A percentile compares a stretch with the other conserved stretches of the same genome.
phyloP scores from a whole-genome alignment of 805 yeast species.

The Wickerhamiella sorbophila region DNA sequence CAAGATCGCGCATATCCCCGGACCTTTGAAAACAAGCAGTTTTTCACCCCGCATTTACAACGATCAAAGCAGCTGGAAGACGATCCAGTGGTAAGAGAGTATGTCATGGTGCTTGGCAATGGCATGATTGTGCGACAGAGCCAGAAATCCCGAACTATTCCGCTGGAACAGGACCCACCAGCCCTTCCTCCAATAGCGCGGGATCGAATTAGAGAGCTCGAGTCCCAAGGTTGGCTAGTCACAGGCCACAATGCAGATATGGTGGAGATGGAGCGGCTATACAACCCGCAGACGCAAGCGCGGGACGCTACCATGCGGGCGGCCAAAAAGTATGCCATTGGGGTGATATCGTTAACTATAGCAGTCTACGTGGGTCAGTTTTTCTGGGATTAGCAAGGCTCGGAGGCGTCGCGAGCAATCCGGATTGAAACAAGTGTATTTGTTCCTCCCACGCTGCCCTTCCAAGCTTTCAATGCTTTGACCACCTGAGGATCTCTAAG shows the following conservation, averaged over 20 bases:
- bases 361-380: conserved; percentile 11
- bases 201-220: conserved; percentile 30
- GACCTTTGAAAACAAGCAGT: conserved; percentile 28
- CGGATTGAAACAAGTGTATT: conserved; percentile 10
- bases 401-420: conserved; percentile 8
- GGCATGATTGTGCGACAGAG: conserved; percentile 3
- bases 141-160: conserved; percentile 4
- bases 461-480: conserved; percentile 53
- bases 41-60: conserved; percentile 32
- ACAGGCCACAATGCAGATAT: conserved; percentile 31
- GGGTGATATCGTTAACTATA: conserved; percentile 3
- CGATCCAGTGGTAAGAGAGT: conserved; percentile 5
- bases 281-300: conserved; percentile 1
- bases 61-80: neutral
- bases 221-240: conserved; percentile 37
- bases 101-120: conserved; percentile 9
- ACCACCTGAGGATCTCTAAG: conserved; percentile 48
- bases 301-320: conserved; percentile 2
- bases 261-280: conserved; percentile 30
- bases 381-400: neutral
- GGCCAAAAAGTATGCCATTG: neutral
- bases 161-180: conserved; percentile 1
- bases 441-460: conserved; percentile 63
- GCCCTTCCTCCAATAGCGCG: conserved; percentile 5
- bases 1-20: conserved; percentile 19